These are phyloP conservation scores for Scutellaria minor DNA, from an alignment of 257 asterid species.

Conservation along the genomic window DNA sequence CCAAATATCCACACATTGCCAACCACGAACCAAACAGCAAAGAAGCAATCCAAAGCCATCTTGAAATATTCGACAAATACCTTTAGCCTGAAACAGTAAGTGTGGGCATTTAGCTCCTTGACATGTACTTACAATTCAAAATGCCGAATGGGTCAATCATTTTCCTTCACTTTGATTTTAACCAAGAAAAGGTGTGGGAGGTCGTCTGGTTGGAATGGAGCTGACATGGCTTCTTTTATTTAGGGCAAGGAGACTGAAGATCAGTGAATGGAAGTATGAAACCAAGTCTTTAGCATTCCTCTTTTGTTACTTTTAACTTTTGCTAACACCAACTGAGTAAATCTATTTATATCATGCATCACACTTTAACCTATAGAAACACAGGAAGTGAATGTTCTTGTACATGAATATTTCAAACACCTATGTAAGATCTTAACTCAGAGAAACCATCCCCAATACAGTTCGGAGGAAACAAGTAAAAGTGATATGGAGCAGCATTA, in stretches of 20 bases:
- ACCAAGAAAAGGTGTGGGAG: neutral
- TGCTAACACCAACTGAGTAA: neutral
- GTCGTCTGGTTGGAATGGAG: neutral
- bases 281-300: neutral
- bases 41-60: slow-evolving; percentile 97
- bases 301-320: neutral
- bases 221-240: slow-evolving; percentile 29
- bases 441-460: neutral
- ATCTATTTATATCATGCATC: neutral
- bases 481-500: neutral
- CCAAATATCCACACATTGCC: slow-evolving; percentile 95
- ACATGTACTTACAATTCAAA: neutral
- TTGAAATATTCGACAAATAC: slow-evolving; percentile 74
- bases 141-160: neutral
- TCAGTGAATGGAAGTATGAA: slow-evolving; percentile 27
- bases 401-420: neutral
- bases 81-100: slow-evolving; percentile 65
- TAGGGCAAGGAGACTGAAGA: slow-evolving; percentile 20
- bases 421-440: neutral
- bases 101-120: slow-evolving; percentile 32
- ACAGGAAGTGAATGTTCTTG: neutral
- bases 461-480: neutral
- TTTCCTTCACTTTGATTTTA: neutral
- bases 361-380: neutral
- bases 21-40: slow-evolving; percentile 95